Base-by-base conservation (phyloP, 805 yeast genomes). In the Candida manassasensis region DNA sequence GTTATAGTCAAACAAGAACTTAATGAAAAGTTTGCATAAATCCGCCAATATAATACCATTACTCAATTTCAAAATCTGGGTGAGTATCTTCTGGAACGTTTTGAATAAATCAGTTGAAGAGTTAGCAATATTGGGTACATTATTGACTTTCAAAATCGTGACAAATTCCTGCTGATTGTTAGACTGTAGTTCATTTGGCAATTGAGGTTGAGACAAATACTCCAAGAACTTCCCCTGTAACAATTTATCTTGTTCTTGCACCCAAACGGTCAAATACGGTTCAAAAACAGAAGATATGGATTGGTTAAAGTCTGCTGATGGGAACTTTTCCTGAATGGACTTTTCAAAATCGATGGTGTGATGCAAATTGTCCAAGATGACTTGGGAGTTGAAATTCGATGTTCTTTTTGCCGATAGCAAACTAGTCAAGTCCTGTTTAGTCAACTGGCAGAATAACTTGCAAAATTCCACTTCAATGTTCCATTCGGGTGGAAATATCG, bases 41-140 rank as follows among this genome's bases (percentile, higher is more conserved):
- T 69, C 59, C 11, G 84, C 59, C n/a, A 83, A 40, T 13, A 79
- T 62, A 28, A 47, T 66, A 32, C 66, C 71, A 34, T 54, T 55
- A 35, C 61, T 54, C 21, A 63, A 53, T 39, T 52, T 66, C 39
- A 44, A 47, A 7, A 88, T 69, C 52, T 86, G 96, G 15, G 79
- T 67, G 24, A 93, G 58, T 6, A 84, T 62, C 32, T 80, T 80
- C 40, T 95, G 75, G 53, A 85, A 89, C 2, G 75, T 61, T 48
- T 87, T 75, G 57, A 93, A 89, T 21, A 93, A 59, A 45, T 90
- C 97, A 1, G 94, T 86, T 8, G 95, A 84, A 0, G 96, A 84
- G 25, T 82, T 85, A 6, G 93, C 67, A 11, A 93, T 89, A 49
- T 81, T 75, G 4, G 82, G 75, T 7, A 74, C 67, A 26, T 70